Base-by-base conservation (phyloP, 495 filamentous ascomycete species). In the Talaromyces stipitatus region DNA sequence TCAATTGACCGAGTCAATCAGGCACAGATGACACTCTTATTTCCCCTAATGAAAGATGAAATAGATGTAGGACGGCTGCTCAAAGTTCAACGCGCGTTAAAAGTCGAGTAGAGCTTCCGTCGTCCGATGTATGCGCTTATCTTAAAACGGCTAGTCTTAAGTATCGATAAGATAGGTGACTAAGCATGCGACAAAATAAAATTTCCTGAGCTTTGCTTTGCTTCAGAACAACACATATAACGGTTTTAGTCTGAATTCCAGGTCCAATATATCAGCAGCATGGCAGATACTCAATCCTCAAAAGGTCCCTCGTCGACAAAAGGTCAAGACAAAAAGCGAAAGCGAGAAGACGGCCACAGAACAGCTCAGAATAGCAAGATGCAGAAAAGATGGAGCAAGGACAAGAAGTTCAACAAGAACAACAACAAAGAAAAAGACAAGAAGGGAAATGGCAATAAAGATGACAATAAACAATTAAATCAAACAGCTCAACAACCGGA, bases 401-500 rank as follows among this genome's bases (percentile, higher is more conserved):
- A 56, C 9, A 28, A 38, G 16, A 46, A 57, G 16, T 36, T 22
- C 28, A 50, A 50, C 4, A 51, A 57, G 20, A 50, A 50, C 18
- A 22, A 36, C 20, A 48, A 50, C 20, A 33, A 26, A 18, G 23
- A 57, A 18, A 57, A 45, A 11, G 30, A n/a, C 36, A 27, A 28
- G 4, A 55, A 55, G 24, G n/a, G 24, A 14, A n/a, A n/a, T n/a
- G 14, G 9, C 16, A 50, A 22, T 14, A 45, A 56, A 48, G 54
- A 47, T 20, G 33, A 14, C 14, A 27, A 18, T 9, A 33, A 56
- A 47, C 22, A 16, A 26, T 1, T 16, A 26, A 45, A 22, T n/a
- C n/a, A 36, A 50, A 50, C 85, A n/a, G 80, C 86, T 16, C 79
- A 83, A 41, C 78, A 85, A 57, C 61, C 80, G 10, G 79, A 87